Base-by-base conservation (phyloP, 805 yeast species). In the Saccharomycopsis microspora region DNA sequence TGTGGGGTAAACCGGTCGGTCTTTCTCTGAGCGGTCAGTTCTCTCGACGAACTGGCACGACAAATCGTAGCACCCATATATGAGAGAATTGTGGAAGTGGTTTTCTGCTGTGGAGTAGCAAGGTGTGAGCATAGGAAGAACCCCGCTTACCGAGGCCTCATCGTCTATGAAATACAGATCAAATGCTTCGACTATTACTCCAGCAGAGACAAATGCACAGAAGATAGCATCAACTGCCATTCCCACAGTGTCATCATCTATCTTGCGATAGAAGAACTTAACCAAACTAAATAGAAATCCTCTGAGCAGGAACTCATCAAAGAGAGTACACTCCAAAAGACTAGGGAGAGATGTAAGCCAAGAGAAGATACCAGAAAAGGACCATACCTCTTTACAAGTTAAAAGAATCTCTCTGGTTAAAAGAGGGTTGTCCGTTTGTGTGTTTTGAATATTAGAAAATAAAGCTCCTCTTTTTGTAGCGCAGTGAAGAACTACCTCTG, bases 71-170 rank as follows among this genome's bases (percentile, higher is more conserved):
- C 44, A 42, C 9, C 31, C 11, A 32, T 42, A 28, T 7, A 34
- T 32, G 32, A 39, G 11, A 9, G 11, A 9, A 8, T 11, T 11
- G n/a, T 44, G 32, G 36, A 37, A 10, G 31, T 45, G 48, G 39
- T 40, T 45, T 6, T 31, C 32, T 28, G 39, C 35, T 6, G 45
- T 45, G n/a, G 48, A 45, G 30, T 45, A 45, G 32, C 48, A 45
- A 5, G 45, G 32, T 32, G 46, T 8, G 4, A 45, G 31, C 38
- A 28, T 39, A 8, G 48, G 48, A 9, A 45, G 10, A 5, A 45
- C 48, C 19, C 48, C 48, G 11, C 36, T 28, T n/a, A 44, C 32
- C 19, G 35, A 7, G 5, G 47, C 42, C 28, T 44, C 47, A n/a
- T 44, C 34, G 33, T 44, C 32, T n/a, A 44, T 44, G 32, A 28